Evolutionary conservation across 441 rosid genomes (phyloP), one percentile per base, ranked within the genome.

Genomic region (Lepidium campestre): DNA sequence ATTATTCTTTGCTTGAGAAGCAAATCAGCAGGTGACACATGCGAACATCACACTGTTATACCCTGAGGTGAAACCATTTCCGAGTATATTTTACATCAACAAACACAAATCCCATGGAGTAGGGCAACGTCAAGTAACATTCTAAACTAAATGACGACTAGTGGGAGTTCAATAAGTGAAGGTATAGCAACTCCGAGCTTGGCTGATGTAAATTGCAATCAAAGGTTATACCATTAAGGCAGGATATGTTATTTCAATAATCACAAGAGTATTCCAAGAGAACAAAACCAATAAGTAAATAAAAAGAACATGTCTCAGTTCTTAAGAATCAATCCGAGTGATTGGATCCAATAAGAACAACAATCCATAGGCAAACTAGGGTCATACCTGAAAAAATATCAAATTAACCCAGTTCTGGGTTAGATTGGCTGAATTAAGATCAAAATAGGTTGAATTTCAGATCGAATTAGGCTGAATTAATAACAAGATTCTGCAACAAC

Each of bases 271-370:
- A 65, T 7, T 29, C 7, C 49, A 58, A 58, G 46, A 35, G 8
- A 37, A 20, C 45, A 47, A 49, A 5, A 42, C 1, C 8, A 44
- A 54, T 23, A 2, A 32, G 14, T 8, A 20, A 41, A 52, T 4
- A 4, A 45, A 47, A 3, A 57, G 35, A 41, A 12, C 4, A 48
- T 7, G 23, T 47, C 44, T 4, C 19, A 63, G 52, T 14, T 57
- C 25, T 4, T 14, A 62, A 46, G 48, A 27, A 25, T 10, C 23
- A 59, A 29, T 29, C 7, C 1, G 11, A 27, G 7, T 10, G 13
- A 58, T 1, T 36, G 72, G 64, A 73, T 67, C 46, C 5, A 72
- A 57, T 39, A 58, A 34, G 14, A 65, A 25, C 25, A 52, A 52
- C 6, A 48, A 23, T 2, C 25, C 35, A n/a, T 1, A 18, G 14